These are phyloP conservation scores for Macrolepiota fuliginosa DNA, from an alignment of 768 basidiomycete genomes.

Conservation along the genomic window DNA sequence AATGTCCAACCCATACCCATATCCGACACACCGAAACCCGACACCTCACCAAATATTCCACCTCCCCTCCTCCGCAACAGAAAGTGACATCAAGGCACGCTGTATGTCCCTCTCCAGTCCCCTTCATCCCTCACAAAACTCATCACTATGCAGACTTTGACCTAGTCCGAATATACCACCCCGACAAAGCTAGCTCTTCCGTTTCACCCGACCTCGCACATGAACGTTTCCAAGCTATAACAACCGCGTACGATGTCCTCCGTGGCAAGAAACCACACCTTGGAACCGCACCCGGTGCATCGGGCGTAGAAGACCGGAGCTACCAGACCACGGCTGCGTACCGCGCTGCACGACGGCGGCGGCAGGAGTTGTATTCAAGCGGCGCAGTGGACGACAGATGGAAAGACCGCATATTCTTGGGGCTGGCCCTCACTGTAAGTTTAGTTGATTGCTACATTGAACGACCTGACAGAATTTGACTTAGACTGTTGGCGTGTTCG, in stretches of 20 bases:
- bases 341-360: constrained; percentile 42
- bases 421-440: constrained; percentile 52
- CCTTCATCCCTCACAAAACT: not conserved
- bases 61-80: constrained; percentile 48
- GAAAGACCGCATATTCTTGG: constrained; percentile 63
- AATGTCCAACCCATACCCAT: constrained; percentile 38
- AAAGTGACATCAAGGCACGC: constrained; percentile 53
- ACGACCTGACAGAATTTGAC: too few species aligned
- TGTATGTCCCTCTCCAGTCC: constrained; percentile 36
- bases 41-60: constrained; percentile 67
- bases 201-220: constrained; percentile 51
- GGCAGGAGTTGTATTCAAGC: constrained; percentile 46
- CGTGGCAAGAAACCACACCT: constrained; percentile 40
- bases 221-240: constrained; percentile 67
- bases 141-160: constrained; percentile 58
- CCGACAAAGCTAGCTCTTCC: constrained; percentile 51
- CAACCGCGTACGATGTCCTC: constrained; percentile 64
- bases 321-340: constrained; percentile 37
- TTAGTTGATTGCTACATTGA: not conserved
- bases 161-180: constrained; percentile 77
- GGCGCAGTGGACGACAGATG: constrained; percentile 56
- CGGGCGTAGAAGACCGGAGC: constrained; percentile 17
- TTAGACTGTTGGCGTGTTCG: constrained; percentile 22
- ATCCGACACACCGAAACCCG: constrained; percentile 46
- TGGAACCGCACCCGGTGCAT: constrained; percentile 12